Conservation (phyloP, 2,329 filamentous ascomycete species). For the Xylaria sp. region DNA sequence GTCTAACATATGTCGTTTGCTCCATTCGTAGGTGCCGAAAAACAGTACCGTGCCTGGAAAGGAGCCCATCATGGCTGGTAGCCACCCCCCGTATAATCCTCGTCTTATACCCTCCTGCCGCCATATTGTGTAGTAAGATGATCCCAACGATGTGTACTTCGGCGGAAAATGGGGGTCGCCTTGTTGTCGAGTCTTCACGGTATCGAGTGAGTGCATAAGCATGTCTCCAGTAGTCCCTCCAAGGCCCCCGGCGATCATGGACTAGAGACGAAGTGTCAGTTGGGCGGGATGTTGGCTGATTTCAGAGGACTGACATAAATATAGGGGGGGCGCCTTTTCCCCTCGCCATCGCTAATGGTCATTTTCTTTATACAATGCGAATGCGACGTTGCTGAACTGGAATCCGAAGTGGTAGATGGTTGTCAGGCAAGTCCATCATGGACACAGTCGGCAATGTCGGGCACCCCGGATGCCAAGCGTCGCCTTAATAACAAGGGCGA, state of each 20-base stretch:
- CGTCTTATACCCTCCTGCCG: slow-evolving; percentile 86
- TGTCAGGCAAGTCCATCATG: slow-evolving; percentile 39
- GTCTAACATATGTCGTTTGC: slow-evolving; percentile 88
- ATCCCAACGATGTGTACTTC: slow-evolving; percentile 88
- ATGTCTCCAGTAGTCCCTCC: slow-evolving; percentile 95
- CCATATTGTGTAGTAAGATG: slow-evolving; percentile 91
- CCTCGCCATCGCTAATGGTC: slow-evolving; percentile 50
- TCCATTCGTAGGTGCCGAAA: slow-evolving; percentile 96
- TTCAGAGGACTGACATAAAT: slow-evolving; percentile 59
- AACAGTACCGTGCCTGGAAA: slow-evolving; percentile 94
- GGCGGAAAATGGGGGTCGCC: slow-evolving; percentile 92
- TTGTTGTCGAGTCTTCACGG: slow-evolving; percentile 97
- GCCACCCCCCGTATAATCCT: slow-evolving; percentile 91
- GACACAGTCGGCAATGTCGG: slow-evolving; percentile 25
- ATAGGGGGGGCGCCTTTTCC: slow-evolving; percentile 65
- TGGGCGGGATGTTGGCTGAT: background rate
- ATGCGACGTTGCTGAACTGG: slow-evolving; percentile 27
- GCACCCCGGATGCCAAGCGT: slow-evolving; percentile 21
- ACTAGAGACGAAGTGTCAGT: slow-evolving; percentile 54
- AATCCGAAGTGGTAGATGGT: slow-evolving; percentile 31
- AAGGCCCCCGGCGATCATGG: slow-evolving; percentile 92
- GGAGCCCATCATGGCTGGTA: slow-evolving; percentile 87
- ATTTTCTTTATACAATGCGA: slow-evolving; percentile 42
- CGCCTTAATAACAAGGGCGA: slow-evolving; percentile 15
- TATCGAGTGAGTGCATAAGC: slow-evolving; percentile 98